Conservation (phyloP, 306 rosid species). For the Abrus precatorius region DNA sequence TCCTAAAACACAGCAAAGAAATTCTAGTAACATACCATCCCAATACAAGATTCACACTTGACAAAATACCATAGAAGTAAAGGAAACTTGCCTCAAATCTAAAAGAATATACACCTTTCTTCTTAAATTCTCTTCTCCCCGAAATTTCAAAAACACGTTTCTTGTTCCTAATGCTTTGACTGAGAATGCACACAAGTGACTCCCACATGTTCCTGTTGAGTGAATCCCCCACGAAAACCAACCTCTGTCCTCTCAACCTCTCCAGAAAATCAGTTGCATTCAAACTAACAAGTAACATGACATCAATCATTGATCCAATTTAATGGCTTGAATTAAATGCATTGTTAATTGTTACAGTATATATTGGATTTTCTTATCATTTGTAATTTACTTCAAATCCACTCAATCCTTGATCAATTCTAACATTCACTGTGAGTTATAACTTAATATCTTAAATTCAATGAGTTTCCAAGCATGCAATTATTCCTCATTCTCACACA, state of each 20-base stretch:
- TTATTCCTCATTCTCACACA: slow-evolving; percentile 6
- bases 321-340: background rate
- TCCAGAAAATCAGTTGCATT: slow-evolving; percentile 86
- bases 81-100: slow-evolving; percentile 78
- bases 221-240: slow-evolving; percentile 90
- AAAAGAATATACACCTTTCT: slow-evolving; percentile 77
- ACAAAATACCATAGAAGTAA: background rate
- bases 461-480: too few relatives aligned
- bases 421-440: too few relatives aligned
- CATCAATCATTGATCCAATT: slow-evolving; percentile 38
- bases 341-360: background rate
- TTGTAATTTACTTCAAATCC: too few relatives aligned
- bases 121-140: slow-evolving; percentile 78
- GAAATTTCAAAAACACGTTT: slow-evolving; percentile 73
- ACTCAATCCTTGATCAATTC: too few relatives aligned
- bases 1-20: slow-evolving; percentile 59
- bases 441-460: too few relatives aligned
- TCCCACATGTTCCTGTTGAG: slow-evolving; percentile 95
- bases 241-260: slow-evolving; percentile 69
- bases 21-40: background rate
- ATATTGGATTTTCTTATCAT: too few relatives aligned
- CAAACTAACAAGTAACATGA: slow-evolving; percentile 53
- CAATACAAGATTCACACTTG: background rate
- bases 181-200: slow-evolving; percentile 80
- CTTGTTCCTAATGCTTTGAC: slow-evolving; percentile 64